Conservation (phyloP, 805 yeast species). For the Kluyveromyces nonfermentans region DNA sequence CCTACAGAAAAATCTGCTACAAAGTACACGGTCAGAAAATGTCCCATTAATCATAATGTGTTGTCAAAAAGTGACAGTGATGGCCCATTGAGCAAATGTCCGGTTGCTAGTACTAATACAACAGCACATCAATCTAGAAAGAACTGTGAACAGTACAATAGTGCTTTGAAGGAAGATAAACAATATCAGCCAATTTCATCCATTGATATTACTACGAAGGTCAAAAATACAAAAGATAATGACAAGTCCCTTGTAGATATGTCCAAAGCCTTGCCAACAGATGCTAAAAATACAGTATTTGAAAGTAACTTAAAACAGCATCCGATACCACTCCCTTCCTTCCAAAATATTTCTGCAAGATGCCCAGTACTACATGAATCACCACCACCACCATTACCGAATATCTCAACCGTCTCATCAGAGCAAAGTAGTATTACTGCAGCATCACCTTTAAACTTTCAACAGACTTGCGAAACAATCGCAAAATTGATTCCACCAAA, state of each 20-base stretch:
- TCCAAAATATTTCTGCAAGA: constrained; percentile 18
- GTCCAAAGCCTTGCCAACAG: not conserved
- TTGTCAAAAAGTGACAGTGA: constrained; percentile 9
- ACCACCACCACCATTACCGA: constrained; percentile 8
- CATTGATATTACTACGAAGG: no score
- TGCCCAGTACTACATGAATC: constrained; percentile 22
- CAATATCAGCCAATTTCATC: not conserved
- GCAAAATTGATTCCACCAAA: constrained; percentile 42
- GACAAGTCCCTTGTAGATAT: constrained; percentile 8
- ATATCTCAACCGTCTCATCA: not conserved
- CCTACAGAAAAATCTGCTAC: not conserved
- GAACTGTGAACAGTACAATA: not conserved
- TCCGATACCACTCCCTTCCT: constrained; percentile 16
- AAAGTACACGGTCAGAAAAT: constrained; percentile 2
- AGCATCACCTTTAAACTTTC: constrained; percentile 1
- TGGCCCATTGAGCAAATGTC: constrained; percentile 4
- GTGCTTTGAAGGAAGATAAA: not conserved
- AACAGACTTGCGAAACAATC: constrained; percentile 14
- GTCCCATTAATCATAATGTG: constrained; percentile 16
- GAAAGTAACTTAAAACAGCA: not conserved
- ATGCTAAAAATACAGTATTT: not conserved
- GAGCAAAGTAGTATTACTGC: not conserved
- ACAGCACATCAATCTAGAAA: not conserved
- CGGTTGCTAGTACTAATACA: constrained; percentile 5
- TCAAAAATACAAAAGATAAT: no score